Evolutionary conservation across 441 rosid species (phyloP).

Genomic region (Pelargonium cotyledonis): DNA sequence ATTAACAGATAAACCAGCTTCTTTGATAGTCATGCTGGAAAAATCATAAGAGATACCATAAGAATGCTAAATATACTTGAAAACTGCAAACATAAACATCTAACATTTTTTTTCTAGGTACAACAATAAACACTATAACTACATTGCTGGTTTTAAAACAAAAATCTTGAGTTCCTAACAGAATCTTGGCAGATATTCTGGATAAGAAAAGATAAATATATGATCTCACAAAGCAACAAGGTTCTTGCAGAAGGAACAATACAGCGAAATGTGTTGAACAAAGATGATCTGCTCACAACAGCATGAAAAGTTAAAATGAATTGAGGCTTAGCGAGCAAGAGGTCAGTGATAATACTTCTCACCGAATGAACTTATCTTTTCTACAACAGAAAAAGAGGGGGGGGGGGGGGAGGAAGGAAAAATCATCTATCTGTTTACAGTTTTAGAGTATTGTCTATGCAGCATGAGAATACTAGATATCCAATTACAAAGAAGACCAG

Average conservation of each 20-base stretch:
- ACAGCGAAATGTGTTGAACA: background rate
- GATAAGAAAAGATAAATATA: background rate
- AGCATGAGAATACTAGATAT: background rate
- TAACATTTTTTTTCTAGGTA: background rate
- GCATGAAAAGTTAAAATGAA: background rate
- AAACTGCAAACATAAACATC: background rate
- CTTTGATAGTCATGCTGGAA: constrained; percentile 68
- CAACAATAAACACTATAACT: constrained; percentile 1
- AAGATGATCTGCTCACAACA: background rate
- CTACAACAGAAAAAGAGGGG: too few relatives aligned
- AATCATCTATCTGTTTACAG: background rate
- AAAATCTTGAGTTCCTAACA: constrained; percentile 3
- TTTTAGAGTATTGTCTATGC: background rate
- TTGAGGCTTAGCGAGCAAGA: background rate
- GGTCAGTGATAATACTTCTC: background rate
- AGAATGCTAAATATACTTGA: constrained; percentile 6
- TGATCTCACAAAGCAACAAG: too few relatives aligned
- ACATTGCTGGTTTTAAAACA: background rate
- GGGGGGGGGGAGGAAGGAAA: too few relatives aligned
- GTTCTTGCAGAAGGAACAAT: background rate
- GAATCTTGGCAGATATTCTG: background rate
- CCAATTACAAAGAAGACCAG: background rate
- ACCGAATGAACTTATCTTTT: background rate
- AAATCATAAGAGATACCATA: constrained; percentile 20
- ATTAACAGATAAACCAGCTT: constrained; percentile 59